Conservation (phyloP, 305 asterid species). For the Stenogyne calaminthoides region DNA sequence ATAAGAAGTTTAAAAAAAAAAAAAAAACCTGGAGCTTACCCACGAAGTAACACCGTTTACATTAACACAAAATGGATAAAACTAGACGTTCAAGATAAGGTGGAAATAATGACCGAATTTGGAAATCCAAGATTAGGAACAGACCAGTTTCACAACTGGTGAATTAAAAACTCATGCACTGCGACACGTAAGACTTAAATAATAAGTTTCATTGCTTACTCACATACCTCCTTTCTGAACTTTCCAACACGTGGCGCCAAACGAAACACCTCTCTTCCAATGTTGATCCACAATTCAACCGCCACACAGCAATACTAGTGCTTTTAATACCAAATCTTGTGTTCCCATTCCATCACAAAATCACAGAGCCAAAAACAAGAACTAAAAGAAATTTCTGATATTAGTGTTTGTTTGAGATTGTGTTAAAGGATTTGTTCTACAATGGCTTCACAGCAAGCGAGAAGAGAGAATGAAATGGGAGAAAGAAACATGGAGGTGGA, state of each 20-base stretch:
- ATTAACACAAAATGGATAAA: not conserved
- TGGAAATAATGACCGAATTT: not conserved
- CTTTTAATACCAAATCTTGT: slow-evolving; percentile 7
- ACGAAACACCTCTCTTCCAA: slow-evolving; percentile 4
- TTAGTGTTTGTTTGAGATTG: not conserved
- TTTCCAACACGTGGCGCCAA: slow-evolving; percentile 34
- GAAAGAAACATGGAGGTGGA: slow-evolving; percentile 48
- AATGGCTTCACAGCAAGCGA: slow-evolving; percentile 65
- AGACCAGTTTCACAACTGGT: not conserved
- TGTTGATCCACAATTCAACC: slow-evolving; percentile 28
- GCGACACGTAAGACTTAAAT: slow-evolving; percentile 31
- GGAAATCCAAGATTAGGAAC: not conserved
- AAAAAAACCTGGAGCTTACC: not conserved
- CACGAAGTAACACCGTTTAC: not conserved
- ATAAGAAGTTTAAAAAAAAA: not conserved
- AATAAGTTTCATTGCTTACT: slow-evolving; percentile 25
- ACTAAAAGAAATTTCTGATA: not conserved
- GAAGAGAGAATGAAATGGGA: slow-evolving; percentile 42
- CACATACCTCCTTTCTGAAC: not conserved
- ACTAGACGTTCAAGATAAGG: not conserved
- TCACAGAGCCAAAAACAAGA: not conserved
- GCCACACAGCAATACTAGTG: slow-evolving; percentile 10
- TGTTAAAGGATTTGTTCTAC: not conserved
- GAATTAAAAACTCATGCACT: slow-evolving; percentile 17
- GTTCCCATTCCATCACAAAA: not conserved